Percentiles rank a stretch among this genome's conserved stretches.
Evolutionary conservation across 2,329 filamentous ascomycete species (phyloP).

Genomic region (Zopfia rhizophila): DNA sequence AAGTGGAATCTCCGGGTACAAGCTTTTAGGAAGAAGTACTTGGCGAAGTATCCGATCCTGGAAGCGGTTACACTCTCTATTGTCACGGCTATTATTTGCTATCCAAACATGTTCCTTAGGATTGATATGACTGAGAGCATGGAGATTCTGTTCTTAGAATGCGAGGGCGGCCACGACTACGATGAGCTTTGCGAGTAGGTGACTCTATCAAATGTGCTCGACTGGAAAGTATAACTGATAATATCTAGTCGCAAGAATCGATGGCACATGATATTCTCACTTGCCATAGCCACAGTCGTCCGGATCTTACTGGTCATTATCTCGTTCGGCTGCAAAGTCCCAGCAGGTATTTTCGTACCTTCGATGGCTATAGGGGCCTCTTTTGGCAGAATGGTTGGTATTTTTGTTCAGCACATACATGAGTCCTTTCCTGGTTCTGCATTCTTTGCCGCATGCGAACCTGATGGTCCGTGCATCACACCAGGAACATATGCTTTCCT

Average conservation of each 20-base stretch:
- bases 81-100: constrained; percentile 90
- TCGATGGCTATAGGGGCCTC: constrained; percentile 97
- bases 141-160: constrained; percentile 96
- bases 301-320: constrained; percentile 89
- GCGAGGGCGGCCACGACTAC: constrained; percentile 88
- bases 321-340: constrained; percentile 97
- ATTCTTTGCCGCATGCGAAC: constrained; percentile 89
- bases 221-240: constrained; percentile 24
- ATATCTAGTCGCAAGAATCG: constrained; percentile 68
- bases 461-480: constrained; percentile 94
- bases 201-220: neutral
- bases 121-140: constrained; percentile 99
- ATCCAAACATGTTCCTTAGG: constrained; percentile 91
- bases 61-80: constrained; percentile 87
- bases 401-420: constrained; percentile 89
- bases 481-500: constrained; percentile 97
- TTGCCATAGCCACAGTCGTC: constrained; percentile 81
- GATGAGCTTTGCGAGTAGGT: constrained; percentile 84
- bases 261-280: constrained; percentile 79
- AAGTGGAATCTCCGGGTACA: constrained; percentile 95
- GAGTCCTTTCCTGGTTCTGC: constrained; percentile 82
- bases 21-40: constrained; percentile 92
- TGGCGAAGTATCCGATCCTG: constrained; percentile 82
- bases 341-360: constrained; percentile 96
- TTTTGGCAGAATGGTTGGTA: constrained; percentile 93